phyloP scores from a whole-genome alignment of 495 filamentous ascomycete species.

The Penicillium taxi region DNA sequence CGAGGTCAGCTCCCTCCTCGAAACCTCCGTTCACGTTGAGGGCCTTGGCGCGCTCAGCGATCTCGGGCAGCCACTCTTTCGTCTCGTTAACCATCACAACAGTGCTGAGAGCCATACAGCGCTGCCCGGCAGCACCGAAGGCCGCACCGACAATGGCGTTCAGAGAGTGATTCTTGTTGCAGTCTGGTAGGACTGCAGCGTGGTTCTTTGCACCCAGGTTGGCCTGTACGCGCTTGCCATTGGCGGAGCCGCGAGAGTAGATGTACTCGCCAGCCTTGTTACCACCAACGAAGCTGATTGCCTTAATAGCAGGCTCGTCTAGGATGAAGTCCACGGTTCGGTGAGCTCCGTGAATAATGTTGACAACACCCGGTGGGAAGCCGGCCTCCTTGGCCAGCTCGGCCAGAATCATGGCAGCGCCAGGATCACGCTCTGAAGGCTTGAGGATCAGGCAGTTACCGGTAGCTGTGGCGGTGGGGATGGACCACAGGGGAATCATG shows the following conservation, averaged over 20 bases:
- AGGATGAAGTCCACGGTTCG: conserved; percentile 96
- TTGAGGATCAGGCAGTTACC: conserved; percentile 94
- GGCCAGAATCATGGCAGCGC: conserved; percentile 94
- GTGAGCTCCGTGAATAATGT: conserved; percentile 86
- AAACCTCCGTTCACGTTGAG: conserved; percentile 91
- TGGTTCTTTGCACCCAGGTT: conserved; percentile 99
- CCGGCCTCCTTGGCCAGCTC: conserved; percentile 87
- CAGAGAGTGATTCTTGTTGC: conserved; percentile 94
- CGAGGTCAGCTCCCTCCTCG: conserved; percentile 86
- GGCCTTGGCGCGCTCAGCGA: conserved; percentile 85
- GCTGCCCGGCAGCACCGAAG: conserved; percentile 93
- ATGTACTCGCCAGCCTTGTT: conserved; percentile 98
- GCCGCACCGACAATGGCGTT: conserved; percentile 93
- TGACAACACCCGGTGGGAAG: conserved; percentile 89
- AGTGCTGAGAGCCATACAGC: conserved; percentile 96
- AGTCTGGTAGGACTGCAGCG: conserved; percentile 87
- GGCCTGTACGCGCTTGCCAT: conserved; percentile 91
- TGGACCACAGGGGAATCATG: conserved; percentile 98
- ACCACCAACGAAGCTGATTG: conserved; percentile 93
- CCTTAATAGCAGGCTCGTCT: conserved; percentile 93
- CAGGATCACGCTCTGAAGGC: conserved; percentile 97
- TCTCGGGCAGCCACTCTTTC: conserved; percentile 82
- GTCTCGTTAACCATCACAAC: conserved; percentile 92
- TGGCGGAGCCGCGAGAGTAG: conserved; percentile 78
- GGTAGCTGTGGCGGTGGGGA: conserved; percentile 87